Evolutionary conservation across 768 basidiomycete genomes (phyloP).

Genomic region (Tricholoma saponaceum): DNA sequence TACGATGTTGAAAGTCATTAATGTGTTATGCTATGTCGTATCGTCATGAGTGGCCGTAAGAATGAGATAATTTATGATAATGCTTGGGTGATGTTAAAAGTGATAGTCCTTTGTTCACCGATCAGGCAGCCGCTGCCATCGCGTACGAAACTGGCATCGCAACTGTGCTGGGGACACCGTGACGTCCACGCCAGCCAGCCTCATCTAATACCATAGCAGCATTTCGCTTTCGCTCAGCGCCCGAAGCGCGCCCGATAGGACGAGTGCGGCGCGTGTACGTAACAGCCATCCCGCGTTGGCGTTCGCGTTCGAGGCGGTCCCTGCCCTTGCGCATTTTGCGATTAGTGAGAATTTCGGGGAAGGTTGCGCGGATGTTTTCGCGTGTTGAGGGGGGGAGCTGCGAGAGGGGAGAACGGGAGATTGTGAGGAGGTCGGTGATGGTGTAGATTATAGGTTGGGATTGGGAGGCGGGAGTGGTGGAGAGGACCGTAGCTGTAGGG

Average conservation of each 20-base stretch:
- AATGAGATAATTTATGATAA: not conserved
- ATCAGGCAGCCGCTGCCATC: not conserved
- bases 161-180: not conserved
- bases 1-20: too few relatives aligned
- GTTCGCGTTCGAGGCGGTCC: too few relatives aligned
- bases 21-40: too few relatives aligned
- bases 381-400: too few relatives aligned
- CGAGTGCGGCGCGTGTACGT: not conserved
- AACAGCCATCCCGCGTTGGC: too few relatives aligned
- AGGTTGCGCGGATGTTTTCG: too few relatives aligned
- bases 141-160: not conserved
- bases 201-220: constrained; percentile 4
- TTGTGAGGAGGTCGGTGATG: too few relatives aligned
- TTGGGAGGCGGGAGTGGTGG: not conserved
- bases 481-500: not conserved
- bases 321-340: too few relatives aligned
- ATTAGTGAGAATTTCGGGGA: too few relatives aligned
- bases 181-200: constrained; percentile 7
- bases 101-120: not conserved
- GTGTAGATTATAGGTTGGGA: constrained; percentile 7
- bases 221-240: constrained; percentile 4
- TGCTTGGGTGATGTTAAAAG: too few relatives aligned
- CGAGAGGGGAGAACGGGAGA: too few relatives aligned
- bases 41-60: not conserved
- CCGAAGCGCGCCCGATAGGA: constrained; percentile 9